Evolutionary conservation across 164 flowering plant genomes (phyloP), one percentile per base, ranked within the genome.

Genomic region (Protea cynaroides): DNA sequence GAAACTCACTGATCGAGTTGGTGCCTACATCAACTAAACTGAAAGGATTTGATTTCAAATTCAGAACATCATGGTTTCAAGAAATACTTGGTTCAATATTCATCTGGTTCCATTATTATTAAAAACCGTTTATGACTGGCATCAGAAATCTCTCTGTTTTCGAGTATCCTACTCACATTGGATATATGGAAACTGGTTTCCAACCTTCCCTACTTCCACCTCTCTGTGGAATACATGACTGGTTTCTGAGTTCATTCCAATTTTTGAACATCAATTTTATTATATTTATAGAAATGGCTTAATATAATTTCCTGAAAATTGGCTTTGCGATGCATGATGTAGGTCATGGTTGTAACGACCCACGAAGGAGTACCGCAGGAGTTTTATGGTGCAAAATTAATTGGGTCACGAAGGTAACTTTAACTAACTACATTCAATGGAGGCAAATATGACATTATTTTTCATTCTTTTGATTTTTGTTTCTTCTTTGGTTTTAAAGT

Each of bases 341-440:
- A 94, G 99, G 99, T 94, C 54, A 82, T 94, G 84, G 99, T 94
- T 71, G 99, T 94, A 59, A 94, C 99, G 65, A 94, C 99, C 15
- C 97, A 91, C 73, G 99, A 91, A 83, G 97, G 97, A 49, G 96
- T 91, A 14, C 97, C 99, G 1, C 69, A 86, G 43, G 99, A 94
- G 72, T 94, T 94, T 68, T 78, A 91, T 76, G 97, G 99, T 73
- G 99, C 99, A 63, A 85, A 91, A 72, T 62, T 84, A 66, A 82
- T 94, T 58, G 97, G 97, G 21, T 94, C 97, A 69, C 74, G 88
- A 51, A 94, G 99, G 99, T 94, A 55, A 34, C 21, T 64, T 60
- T 59, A 9, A 46, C 15, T 61, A 51, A 17, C 52, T 38, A 58
- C 19, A 50, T 62, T 38, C 40, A 46, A 34, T 40, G 24, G 13